Evolutionary conservation across 495 filamentous ascomycete genomes (phyloP), one percentile per base, ranked within the genome.

Genomic region (Chaetomium cochliodes): DNA sequence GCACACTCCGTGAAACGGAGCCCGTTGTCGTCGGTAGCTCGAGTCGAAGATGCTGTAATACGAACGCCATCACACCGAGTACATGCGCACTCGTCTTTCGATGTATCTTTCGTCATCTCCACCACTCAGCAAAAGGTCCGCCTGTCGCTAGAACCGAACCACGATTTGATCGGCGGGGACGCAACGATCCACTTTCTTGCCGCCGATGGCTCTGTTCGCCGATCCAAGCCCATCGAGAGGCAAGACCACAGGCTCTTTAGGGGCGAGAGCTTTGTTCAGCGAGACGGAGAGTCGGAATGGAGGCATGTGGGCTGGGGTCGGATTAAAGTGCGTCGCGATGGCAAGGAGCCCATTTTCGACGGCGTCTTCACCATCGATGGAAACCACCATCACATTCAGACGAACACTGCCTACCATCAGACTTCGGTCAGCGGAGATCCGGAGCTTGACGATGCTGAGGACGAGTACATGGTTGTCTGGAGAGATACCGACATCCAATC

Each of bases 391-490:
- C 93, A 98, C 76, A 80, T 98, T 28, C 92, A 96, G 68, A 81
- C 92, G 60, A 82, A 84, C 62, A 84, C 84, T 33, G 88, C 85
- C 44, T 98, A 94, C 70, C 81, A 85, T 70, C 82, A 85, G 68
- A 96, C 91, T 59, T 85, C 85, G 69, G 86, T 90, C 64, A 74
- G 74, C 1, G 78, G 87, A n/a, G 94, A 98, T 73, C 89, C 90
- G n/a, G 77, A 81, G 26, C 73, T 91, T 16, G 83, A 86, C 54
- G 70, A 75, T 37, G 78, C 72, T 20, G 84, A 79, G 2, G 83
- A 87, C 22, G 92, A 96, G 55, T 92, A 86, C 70, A 96, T 98
- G 94, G 77, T 97, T 23, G 83, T 96, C 6, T 98, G 88, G 77
- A 85, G 93, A 42, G 93, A 98, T 74, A 94, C 92, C 39, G 96